Conservation (phyloP, 2,329 filamentous ascomycete species). For the Samsoniella hepiali region DNA sequence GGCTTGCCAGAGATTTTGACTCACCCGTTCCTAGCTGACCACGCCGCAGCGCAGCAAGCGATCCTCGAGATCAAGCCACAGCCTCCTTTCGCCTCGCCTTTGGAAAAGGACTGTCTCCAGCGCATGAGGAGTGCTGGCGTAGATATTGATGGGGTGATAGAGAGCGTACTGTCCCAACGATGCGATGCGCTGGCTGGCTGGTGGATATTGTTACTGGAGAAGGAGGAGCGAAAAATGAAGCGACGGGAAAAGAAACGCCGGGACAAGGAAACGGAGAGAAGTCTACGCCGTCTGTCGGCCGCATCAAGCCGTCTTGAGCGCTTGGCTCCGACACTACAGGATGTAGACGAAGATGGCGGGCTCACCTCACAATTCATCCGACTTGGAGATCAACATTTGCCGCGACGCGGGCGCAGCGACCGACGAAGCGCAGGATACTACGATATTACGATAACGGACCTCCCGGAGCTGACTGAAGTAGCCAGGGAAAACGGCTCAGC, state of each 20-base stretch:
- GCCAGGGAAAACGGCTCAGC: conserved; percentile 41
- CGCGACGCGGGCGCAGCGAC: conserved; percentile 72
- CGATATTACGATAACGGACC: conserved; percentile 66
- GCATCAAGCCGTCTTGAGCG: conserved; percentile 84
- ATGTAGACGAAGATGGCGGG: conserved; percentile 74
- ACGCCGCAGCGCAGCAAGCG: conserved; percentile 82
- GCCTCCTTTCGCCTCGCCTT: conserved; percentile 74
- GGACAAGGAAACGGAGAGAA: conserved; percentile 80
- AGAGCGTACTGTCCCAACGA: conserved; percentile 84
- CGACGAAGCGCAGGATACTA: conserved; percentile 67
- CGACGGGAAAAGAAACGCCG: conserved; percentile 78
- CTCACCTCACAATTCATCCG: conserved; percentile 44
- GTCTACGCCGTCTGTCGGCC: conserved; percentile 76
- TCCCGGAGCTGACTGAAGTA: conserved; percentile 72
- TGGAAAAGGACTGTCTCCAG: conserved; percentile 89
- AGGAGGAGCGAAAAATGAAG: conserved; percentile 83
- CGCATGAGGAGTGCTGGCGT: conserved; percentile 93
- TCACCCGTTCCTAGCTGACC: conserved; percentile 82
- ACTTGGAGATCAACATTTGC: conserved; percentile 42
- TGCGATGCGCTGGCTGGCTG: conserved; percentile 91
- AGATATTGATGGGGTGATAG: conserved; percentile 89
- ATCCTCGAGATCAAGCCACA: conserved; percentile 81
- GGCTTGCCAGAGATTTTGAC: conserved; percentile 79
- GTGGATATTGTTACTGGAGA: conserved; percentile 94
- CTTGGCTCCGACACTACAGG: conserved; percentile 70